Conservation (phyloP, 192 early-diverging fungal species). For the Glomus cerebriforme region DNA sequence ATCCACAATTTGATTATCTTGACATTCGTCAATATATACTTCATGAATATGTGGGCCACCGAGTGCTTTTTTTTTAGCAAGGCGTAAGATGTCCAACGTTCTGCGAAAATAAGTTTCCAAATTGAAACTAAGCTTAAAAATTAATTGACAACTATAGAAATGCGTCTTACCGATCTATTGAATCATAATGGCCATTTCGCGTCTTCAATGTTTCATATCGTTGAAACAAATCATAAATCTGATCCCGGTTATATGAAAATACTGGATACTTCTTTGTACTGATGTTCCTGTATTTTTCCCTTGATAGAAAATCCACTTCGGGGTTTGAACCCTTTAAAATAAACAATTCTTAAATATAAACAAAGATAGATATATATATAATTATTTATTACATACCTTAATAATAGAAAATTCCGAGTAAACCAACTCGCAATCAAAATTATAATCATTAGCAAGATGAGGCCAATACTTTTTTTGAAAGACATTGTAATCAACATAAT, state of each 20-base stretch:
- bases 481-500: not conserved
- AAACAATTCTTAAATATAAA: not conserved
- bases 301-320: conserved; percentile 1
- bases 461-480: conserved; percentile 5
- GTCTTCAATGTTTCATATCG: conserved; percentile 4
- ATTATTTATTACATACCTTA: not conserved
- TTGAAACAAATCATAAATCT: conserved; percentile 25
- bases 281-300: not conserved
- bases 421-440: not conserved
- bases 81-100: conserved; percentile 13
- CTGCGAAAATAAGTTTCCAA: not conserved
- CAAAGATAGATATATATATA: not conserved
- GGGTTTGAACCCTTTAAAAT: conserved; percentile 22
- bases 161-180: not conserved
- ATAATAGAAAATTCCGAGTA: conserved; percentile 18
- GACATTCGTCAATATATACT: conserved; percentile 32
- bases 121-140: not conserved
- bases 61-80: conserved; percentile 8
- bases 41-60: conserved; percentile 18
- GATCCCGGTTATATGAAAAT: conserved; percentile 1
- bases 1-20: conserved; percentile 23
- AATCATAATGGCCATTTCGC: not conserved
- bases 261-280: conserved; percentile 14
- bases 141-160: not conserved
- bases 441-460: not conserved